Conservation (phyloP, 108 stramenopile species). For the Cylindrotheca fusiformis region DNA sequence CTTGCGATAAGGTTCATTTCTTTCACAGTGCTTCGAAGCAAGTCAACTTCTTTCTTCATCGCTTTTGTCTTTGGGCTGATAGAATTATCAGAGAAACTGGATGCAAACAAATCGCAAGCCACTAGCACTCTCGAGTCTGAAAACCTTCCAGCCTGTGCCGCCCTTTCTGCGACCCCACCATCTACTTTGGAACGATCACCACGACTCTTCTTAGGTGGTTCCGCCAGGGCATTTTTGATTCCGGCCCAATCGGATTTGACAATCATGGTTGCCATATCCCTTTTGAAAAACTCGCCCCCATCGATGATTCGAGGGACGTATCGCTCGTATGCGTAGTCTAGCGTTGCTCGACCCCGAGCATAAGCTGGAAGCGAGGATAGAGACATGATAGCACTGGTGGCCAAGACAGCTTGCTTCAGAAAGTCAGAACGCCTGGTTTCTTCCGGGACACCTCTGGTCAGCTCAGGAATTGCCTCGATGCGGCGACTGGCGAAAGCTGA, state of each 20-base stretch:
- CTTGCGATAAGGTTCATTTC: constrained; percentile 55
- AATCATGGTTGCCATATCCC: constrained; percentile 45
- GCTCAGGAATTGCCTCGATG: no score
- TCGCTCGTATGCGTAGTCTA: constrained; percentile 72
- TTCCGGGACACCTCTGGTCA: no score
- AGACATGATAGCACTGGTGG: constrained; percentile 18
- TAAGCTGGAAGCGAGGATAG: constrained; percentile 31
- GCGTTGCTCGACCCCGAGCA: constrained; percentile 72
- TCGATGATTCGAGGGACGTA: constrained; percentile 74
- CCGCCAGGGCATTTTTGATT: constrained; percentile 54
- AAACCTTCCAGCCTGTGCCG: constrained; percentile 74
- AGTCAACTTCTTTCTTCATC: constrained; percentile 66
- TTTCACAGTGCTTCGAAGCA: constrained; percentile 43
- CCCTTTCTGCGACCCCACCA: constrained; percentile 72
- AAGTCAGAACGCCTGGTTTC: constrained; percentile 34
- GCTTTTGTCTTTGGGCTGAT: constrained; percentile 72
- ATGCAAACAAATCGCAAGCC: constrained; percentile 71
- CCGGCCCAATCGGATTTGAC: constrained; percentile 61
- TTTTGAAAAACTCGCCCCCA: constrained; percentile 72
- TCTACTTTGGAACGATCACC: constrained; percentile 67
- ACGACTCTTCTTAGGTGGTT: constrained; percentile 74
- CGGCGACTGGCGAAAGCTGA: no score
- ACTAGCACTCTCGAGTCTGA: constrained; percentile 67
- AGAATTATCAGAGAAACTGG: constrained; percentile 71
- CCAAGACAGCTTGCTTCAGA: constrained; percentile 24